Conservation (phyloP, 371 early-diverging fungal species). For the Saksenaea oblongispora region DNA sequence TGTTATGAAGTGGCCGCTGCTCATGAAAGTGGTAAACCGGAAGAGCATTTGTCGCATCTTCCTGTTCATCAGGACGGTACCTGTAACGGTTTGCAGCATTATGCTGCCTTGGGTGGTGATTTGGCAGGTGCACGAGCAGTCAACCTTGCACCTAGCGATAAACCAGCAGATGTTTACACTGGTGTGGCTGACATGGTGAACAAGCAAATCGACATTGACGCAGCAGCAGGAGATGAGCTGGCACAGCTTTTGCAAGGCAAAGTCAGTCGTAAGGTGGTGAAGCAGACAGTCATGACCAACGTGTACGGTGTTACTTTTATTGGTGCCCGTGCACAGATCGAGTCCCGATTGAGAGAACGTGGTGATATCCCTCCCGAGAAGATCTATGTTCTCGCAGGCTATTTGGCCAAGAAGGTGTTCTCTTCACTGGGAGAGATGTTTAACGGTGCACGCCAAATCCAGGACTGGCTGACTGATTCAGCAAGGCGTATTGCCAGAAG, state of each 20-base stretch:
- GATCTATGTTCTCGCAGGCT: conserved; percentile 58
- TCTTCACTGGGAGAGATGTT: conserved; percentile 88
- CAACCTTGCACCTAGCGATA: conserved; percentile 84
- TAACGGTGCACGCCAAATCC: conserved; percentile 86
- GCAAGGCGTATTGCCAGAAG: conserved; percentile 85
- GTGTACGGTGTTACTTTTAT: conserved; percentile 98
- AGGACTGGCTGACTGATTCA: conserved; percentile 92
- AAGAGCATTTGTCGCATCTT: conserved; percentile 67
- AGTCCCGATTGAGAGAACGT: conserved; percentile 77
- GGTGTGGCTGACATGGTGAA: conserved; percentile 84
- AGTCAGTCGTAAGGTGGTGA: conserved; percentile 93
- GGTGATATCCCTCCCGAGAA: conserved; percentile 60
- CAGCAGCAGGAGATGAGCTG: conserved; percentile 52
- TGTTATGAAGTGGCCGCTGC: conserved; percentile 88
- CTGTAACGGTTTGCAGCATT: conserved; percentile 98
- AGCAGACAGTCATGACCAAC: conserved; percentile 99
- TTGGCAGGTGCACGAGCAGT: conserved; percentile 89
- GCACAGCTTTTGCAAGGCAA: conserved; percentile 66
- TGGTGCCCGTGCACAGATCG: conserved; percentile 92
- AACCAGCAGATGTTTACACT: conserved; percentile 94
- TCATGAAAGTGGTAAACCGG: conserved; percentile 73
- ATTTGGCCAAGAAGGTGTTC: conserved; percentile 86
- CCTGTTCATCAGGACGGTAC: conserved; percentile 99
- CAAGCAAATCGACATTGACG: conserved; percentile 68
- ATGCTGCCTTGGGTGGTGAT: conserved; percentile 98